Percentiles rank a stretch among this genome's conserved stretches.
phyloP scores from a whole-genome alignment of 2,329 filamentous ascomycete species.

The Fusarium poae region DNA sequence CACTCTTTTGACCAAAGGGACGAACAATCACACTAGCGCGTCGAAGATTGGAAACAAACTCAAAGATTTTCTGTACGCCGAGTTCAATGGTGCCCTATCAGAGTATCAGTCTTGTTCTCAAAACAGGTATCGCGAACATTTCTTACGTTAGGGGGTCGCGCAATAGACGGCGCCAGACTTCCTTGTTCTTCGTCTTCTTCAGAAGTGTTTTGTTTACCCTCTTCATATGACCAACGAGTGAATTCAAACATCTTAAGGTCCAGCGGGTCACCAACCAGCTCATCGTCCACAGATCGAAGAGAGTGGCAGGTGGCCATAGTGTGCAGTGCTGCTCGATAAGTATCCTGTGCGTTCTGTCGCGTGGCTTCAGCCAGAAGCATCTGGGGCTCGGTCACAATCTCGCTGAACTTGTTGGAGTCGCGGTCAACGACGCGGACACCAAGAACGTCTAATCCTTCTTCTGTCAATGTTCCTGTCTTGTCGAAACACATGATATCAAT shows the following conservation, averaged over 20 bases:
- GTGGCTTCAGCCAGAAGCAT: constrained; percentile 65
- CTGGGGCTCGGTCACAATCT: constrained; percentile 76
- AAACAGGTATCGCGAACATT: constrained; percentile 54
- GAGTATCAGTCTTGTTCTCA: neutral
- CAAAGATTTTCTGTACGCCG: constrained; percentile 90
- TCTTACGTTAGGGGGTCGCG: constrained; percentile 76
- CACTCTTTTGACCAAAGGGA: constrained; percentile 86
- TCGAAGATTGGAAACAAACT: constrained; percentile 93
- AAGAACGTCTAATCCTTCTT: constrained; percentile 94
- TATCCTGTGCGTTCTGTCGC: constrained; percentile 50
- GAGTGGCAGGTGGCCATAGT: constrained; percentile 99
- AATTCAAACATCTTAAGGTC: constrained; percentile 99
- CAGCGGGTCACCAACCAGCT: constrained; percentile 91
- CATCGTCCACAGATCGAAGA: constrained; percentile 84
- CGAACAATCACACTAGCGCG: constrained; percentile 93
- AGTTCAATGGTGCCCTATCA: constrained; percentile 76
- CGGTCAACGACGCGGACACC: constrained; percentile 84
- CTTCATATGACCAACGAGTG: constrained; percentile 91
- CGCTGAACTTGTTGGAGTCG: constrained; percentile 74
- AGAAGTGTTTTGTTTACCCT: constrained; percentile 78
- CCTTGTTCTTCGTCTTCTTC: constrained; percentile 80
- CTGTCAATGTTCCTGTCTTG: constrained; percentile 97
- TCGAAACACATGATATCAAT: constrained; percentile 97
- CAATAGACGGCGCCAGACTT: constrained; percentile 87
- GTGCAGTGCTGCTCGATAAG: constrained; percentile 76